Conservation (phyloP, 371 early-diverging fungal genomes). For the Batkoa obscura region DNA sequence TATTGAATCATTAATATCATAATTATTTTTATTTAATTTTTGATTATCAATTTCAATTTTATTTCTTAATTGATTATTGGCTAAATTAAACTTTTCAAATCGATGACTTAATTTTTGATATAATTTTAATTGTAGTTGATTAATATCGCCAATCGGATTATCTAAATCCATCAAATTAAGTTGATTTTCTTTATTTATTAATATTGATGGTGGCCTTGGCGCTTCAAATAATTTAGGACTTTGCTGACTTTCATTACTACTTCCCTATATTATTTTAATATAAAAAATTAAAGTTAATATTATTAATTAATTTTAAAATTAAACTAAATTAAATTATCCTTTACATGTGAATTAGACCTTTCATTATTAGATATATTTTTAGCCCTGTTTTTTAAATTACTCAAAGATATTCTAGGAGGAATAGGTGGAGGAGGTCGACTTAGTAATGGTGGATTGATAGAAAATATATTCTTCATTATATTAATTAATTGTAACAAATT, state of each 20-base stretch:
- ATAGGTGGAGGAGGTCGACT: background rate
- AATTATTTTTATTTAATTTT: background rate
- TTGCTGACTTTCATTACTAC: background rate
- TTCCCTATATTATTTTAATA: background rate
- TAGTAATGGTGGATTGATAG: background rate
- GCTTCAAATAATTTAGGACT: background rate
- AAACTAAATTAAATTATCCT: background rate
- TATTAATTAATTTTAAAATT: background rate
- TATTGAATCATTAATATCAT: background rate
- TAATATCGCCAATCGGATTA: slow-evolving; percentile 1
- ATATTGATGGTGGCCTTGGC: background rate
- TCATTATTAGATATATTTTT: background rate
- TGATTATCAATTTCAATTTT: background rate
- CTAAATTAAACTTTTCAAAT: background rate
- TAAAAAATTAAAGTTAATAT: background rate
- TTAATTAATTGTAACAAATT: background rate
- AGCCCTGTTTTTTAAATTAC: no score
- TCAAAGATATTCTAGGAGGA: background rate
- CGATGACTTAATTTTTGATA: background rate
- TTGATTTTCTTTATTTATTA: background rate
- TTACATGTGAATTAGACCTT: background rate
- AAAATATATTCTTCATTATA: background rate
- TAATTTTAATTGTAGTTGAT: background rate
- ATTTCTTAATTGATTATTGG: background rate
- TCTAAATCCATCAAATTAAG: background rate